Percentiles rank a stretch among this genome's conserved stretches.
Evolutionary conservation across 2,329 filamentous ascomycete species (phyloP).

Genomic region (Aspergillus novoparasiticus): DNA sequence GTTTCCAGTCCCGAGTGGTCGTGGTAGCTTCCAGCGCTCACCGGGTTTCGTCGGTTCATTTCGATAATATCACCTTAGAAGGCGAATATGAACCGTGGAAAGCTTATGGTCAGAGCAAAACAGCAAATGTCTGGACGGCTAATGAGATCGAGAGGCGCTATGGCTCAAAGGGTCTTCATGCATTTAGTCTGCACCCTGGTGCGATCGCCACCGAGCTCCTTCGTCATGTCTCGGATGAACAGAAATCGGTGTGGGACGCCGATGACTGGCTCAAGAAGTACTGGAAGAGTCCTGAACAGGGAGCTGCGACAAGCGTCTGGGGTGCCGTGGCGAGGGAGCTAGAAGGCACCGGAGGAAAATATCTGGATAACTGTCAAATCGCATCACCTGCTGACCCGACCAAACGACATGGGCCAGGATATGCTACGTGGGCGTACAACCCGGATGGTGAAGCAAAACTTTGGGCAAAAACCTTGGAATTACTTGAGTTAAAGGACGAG

Average conservation of each 20-base stretch:
- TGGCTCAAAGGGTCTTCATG: conserved; percentile 47
- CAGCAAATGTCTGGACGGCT: conserved; percentile 55
- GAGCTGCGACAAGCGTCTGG: conserved; percentile 30
- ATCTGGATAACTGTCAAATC: conserved; percentile 28
- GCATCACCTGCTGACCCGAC: neutral
- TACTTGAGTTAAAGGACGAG: neutral
- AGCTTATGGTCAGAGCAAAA: conserved; percentile 55
- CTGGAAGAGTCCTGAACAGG: conserved; percentile 21
- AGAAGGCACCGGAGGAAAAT: conserved; percentile 29
- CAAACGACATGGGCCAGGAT: neutral
- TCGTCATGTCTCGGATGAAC: conserved; percentile 4
- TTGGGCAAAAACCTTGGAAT: conserved; percentile 2
- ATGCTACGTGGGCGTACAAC: conserved; percentile 5
- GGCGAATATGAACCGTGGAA: conserved; percentile 35
- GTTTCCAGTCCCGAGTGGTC: conserved; percentile 52
- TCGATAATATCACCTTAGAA: conserved; percentile 46
- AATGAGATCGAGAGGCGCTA: conserved; percentile 56
- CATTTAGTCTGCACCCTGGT: conserved; percentile 51
- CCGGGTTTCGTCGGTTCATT: conserved; percentile 32
- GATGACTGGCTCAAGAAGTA: neutral
- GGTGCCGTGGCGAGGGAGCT: conserved; percentile 28
- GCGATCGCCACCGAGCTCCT: conserved; percentile 9
- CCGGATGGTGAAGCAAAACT: conserved; percentile 2
- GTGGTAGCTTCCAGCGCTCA: conserved; percentile 50
- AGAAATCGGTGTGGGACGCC: neutral